phyloP scores from a whole-genome alignment of 225 moss, liverwort and hornwort genomes.

The Rhytidiadelphus loreus region DNA sequence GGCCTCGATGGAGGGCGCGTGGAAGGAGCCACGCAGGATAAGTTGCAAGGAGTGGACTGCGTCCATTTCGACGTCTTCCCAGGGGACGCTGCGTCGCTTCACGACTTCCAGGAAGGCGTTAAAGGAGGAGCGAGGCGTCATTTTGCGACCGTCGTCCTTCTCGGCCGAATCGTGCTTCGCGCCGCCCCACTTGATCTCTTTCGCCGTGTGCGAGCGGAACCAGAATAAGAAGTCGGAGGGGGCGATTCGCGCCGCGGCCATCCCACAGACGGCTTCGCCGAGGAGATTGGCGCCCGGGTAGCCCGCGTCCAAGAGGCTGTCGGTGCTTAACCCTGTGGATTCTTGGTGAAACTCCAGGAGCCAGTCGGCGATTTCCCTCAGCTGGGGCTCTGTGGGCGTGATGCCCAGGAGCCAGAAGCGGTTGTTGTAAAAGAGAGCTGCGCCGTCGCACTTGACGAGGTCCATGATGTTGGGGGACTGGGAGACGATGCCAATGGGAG shows the following conservation, averaged over 20 bases:
- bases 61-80: conserved; percentile 51
- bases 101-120: conserved; percentile 40
- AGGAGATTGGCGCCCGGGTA: conserved; percentile 17
- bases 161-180: conserved; percentile 28
- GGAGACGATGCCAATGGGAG: conserved; percentile 37
- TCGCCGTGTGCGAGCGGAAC: conserved; percentile 46
- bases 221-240: conserved; percentile 37
- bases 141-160: conserved; percentile 35
- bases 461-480: conserved; percentile 44
- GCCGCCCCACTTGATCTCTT: conserved; percentile 46
- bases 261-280: conserved; percentile 37
- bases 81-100: conserved; percentile 36
- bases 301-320: conserved; percentile 33
- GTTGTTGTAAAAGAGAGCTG: conserved; percentile 17
- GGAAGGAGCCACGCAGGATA: conserved; percentile 34
- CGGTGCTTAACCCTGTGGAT: conserved; percentile 40
- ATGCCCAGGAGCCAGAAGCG: conserved; percentile 22
- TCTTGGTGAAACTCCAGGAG: conserved; percentile 29
- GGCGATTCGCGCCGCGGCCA: conserved; percentile 34
- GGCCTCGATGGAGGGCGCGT: neutral
- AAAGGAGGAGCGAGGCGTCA: conserved; percentile 33
- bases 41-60: conserved; percentile 40
- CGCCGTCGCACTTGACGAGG: conserved; percentile 41
- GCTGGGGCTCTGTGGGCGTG: conserved; percentile 26
- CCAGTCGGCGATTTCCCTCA: conserved; percentile 34